Evolutionary conservation across 2,329 filamentous ascomycete species (phyloP), one percentile per base, ranked within the genome.

Genomic region (Fusarium staphyleae): DNA sequence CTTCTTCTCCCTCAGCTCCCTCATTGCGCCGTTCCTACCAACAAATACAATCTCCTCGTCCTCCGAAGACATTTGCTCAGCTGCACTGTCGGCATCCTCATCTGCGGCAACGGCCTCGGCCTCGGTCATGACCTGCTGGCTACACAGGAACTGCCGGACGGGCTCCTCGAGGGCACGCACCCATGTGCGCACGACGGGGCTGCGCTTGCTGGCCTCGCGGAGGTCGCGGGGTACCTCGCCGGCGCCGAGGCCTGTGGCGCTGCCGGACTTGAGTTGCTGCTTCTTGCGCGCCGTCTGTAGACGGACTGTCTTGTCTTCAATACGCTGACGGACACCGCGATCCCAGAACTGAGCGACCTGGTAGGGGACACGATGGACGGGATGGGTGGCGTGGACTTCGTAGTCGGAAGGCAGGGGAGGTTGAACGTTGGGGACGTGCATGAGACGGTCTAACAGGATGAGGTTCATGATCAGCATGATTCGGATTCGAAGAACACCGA

Each of bases 21-120:
- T 77, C 75, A 78, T 90, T 73, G 74, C 84, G 71, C 86, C 87
- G 81, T 76, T 86, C 70, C 67, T 78, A 1, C 90, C 93, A 5
- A 96, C 86, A 71, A 97, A 97, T 10, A 97, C 92, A 62, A 97
- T 91, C 75, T 96, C 91, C 57, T 96, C 92, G 57, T 96, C 91
- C 24, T 75, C 72, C 1, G 72, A 74, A 60, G 84, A 81, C 48
- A 77, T 74, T 40, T 78, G 75, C 22, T 75, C 74, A 14, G 66
- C 71, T 5, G 70, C 70, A 40, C 69, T 69, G 28, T 69, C 66
- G 22, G 52, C 39, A 4, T 67, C 63, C 14, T 69, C 67, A 4
- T 53, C 46, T 11, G 36, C 46, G 22, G 29, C 19, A 1, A 33
- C 54, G 5, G 60, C 56, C 10, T 69, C 58, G 6, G 37, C 45